Conservation (phyloP, 2,329 filamentous ascomycete species). For the Cadophora gregata region DNA sequence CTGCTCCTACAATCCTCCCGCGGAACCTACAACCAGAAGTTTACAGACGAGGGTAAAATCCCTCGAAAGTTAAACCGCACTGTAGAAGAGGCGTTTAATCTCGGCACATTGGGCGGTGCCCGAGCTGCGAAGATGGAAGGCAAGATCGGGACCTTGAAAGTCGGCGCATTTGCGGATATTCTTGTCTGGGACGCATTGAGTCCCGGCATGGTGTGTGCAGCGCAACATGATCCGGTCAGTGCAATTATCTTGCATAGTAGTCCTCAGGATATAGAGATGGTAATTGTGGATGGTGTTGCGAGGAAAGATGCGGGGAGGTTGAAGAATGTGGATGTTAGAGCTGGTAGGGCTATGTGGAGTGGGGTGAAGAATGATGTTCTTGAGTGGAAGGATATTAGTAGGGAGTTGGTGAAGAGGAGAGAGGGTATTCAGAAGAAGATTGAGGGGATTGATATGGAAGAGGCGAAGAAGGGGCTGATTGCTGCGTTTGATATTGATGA, state of each 20-base stretch:
- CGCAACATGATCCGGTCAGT: conserved; percentile 50
- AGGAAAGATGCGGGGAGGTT: conserved; percentile 45
- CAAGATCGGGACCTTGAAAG: conserved; percentile 52
- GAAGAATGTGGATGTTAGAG: conserved; percentile 27
- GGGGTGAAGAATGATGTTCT: conserved; percentile 27
- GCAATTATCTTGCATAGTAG: conserved; percentile 51
- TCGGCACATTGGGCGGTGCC: conserved; percentile 55
- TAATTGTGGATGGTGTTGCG: conserved; percentile 51
- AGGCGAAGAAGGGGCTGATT: conserved; percentile 42
- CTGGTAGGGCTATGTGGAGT: conserved; percentile 25
- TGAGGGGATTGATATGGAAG: conserved; percentile 43
- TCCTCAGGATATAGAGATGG: conserved; percentile 49
- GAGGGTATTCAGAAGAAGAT: conserved; percentile 43
- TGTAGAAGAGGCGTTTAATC: conserved; percentile 54
- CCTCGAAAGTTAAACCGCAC: conserved; percentile 42
- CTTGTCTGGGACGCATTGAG: conserved; percentile 52
- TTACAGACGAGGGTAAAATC: conserved; percentile 39
- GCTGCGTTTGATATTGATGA: conserved; percentile 39
- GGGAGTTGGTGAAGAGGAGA: conserved; percentile 41
- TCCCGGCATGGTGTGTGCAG: conserved; percentile 50
- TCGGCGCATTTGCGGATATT: conserved; percentile 55
- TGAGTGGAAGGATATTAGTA: conserved; percentile 44
- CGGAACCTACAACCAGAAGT: conserved; percentile 40
- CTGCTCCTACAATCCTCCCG: conserved; percentile 45
- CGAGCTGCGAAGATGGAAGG: conserved; percentile 50